These are phyloP conservation scores for Salix dunnii DNA, from an alignment of 345 rosid species.

Conservation along the genomic window DNA sequence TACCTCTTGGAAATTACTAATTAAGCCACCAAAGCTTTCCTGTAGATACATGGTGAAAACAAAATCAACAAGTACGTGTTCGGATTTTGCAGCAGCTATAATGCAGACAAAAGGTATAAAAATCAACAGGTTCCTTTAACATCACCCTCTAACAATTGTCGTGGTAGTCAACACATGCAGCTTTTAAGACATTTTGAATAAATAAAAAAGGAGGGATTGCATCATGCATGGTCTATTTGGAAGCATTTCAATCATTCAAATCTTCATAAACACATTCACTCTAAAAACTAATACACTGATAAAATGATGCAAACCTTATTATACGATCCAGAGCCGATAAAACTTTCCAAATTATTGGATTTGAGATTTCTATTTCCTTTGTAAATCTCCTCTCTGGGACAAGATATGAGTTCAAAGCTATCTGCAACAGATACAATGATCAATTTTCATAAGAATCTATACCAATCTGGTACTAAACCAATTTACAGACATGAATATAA, in stretches of 20 bases:
- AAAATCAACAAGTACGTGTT: not conserved
- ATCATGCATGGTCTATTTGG: not conserved
- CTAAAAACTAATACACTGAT: not conserved
- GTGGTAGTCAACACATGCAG: not conserved
- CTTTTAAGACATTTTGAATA: not conserved
- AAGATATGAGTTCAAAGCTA: slow-evolving; percentile 23
- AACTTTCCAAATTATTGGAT: slow-evolving; percentile 14
- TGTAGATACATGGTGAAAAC: slow-evolving; percentile 19
- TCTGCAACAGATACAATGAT: slow-evolving; percentile 29
- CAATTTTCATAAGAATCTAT: slow-evolving; percentile 8
- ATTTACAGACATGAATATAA: not conserved
- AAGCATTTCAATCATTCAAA: not conserved
- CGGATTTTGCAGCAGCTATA: not conserved
- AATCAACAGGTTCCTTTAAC: not conserved
- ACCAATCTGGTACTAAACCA: not conserved
- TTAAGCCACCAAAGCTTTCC: slow-evolving; percentile 36
- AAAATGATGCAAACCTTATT: slow-evolving; percentile 36
- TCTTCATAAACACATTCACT: not conserved
- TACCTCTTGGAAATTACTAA: slow-evolving; percentile 13
- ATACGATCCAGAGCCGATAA: slow-evolving; percentile 22
- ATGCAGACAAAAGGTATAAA: not conserved
- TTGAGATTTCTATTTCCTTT: slow-evolving; percentile 23
- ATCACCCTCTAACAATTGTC: not conserved
- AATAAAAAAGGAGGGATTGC: not conserved
- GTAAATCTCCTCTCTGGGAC: slow-evolving; percentile 20